Percentiles rank a stretch among this genome's conserved stretches.
phyloP scores from a whole-genome alignment of 2,329 filamentous ascomycete genomes.

The Monosporascus sp. region DNA sequence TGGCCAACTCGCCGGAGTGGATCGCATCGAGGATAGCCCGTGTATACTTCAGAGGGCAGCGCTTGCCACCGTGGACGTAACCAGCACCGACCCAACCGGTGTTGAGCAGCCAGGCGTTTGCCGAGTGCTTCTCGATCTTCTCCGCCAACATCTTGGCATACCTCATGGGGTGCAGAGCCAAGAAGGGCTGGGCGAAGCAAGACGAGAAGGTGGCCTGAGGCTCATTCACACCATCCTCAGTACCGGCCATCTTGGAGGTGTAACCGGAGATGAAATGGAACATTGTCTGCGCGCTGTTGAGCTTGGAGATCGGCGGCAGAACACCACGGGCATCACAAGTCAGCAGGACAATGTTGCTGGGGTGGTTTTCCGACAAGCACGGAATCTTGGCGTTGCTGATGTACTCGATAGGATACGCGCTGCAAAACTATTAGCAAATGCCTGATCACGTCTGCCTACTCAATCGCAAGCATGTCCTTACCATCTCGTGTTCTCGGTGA shows the following conservation, averaged over 20 bases:
- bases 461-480: slow-evolving; percentile 17
- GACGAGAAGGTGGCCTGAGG: slow-evolving; percentile 98
- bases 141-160: slow-evolving; percentile 98
- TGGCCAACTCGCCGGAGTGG: slow-evolving; percentile 92
- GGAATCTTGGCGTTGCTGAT: slow-evolving; percentile 99
- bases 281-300: slow-evolving; percentile 93
- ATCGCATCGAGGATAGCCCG: slow-evolving; percentile 97
- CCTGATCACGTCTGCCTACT: too few relatives aligned
- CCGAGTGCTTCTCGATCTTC: slow-evolving; percentile 92
- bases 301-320: slow-evolving; percentile 94
- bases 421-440: slow-evolving; percentile 10
- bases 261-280: slow-evolving; percentile 99
- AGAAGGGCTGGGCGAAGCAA: slow-evolving; percentile 98
- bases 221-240: slow-evolving; percentile 93
- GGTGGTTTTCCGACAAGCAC: slow-evolving; percentile 81
- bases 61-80: slow-evolving; percentile 86
- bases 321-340: slow-evolving; percentile 98
- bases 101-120: slow-evolving; percentile 91
- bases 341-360: slow-evolving; percentile 94
- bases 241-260: slow-evolving; percentile 99
- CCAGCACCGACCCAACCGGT: slow-evolving; percentile 73
- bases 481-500: slow-evolving; percentile 97
- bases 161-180: slow-evolving; percentile 97
- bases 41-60: slow-evolving; percentile 97
- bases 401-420: slow-evolving; percentile 97